Percentiles rank a stretch among this genome's conserved stretches.
phyloP scores from a whole-genome alignment of 1,284 basidiomycete genomes.

The Pyrrhoderma noxium region DNA sequence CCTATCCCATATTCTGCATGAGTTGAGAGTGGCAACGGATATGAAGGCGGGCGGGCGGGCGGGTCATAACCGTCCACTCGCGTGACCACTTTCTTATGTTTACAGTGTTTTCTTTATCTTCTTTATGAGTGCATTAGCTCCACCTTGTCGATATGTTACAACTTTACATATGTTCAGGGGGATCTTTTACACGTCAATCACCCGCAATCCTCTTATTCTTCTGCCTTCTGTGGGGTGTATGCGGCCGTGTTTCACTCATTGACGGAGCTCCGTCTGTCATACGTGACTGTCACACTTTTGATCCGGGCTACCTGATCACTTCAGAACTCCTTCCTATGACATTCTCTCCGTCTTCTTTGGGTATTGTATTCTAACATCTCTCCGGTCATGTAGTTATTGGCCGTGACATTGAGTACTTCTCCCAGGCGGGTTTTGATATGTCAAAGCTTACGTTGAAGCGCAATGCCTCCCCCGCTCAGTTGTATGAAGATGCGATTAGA shows the following conservation, averaged over 20 bases:
- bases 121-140: no score
- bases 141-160: no score
- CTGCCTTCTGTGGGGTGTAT: background rate
- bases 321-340: background rate
- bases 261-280: background rate
- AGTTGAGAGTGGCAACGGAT: slow-evolving; percentile 17
- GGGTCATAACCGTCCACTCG: no score
- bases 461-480: slow-evolving; percentile 90
- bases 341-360: background rate
- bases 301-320: background rate
- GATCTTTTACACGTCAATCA: background rate
- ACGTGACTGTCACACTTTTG: background rate
- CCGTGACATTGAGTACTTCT: slow-evolving; percentile 94
- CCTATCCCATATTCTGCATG: no score
- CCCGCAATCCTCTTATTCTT: background rate
- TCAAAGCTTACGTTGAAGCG: slow-evolving; percentile 82
- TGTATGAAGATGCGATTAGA: slow-evolving; percentile 98
- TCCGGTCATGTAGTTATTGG: slow-evolving; percentile 59
- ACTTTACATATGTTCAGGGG: background rate
- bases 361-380: background rate
- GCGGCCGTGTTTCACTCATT: slow-evolving; percentile 7
- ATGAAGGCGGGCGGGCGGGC: background rate
- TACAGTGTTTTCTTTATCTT: background rate
- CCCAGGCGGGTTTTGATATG: slow-evolving; percentile 99
- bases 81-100: no score